phyloP scores from a whole-genome alignment of 129 eudicot species.

The Erigeron canadensis region DNA sequence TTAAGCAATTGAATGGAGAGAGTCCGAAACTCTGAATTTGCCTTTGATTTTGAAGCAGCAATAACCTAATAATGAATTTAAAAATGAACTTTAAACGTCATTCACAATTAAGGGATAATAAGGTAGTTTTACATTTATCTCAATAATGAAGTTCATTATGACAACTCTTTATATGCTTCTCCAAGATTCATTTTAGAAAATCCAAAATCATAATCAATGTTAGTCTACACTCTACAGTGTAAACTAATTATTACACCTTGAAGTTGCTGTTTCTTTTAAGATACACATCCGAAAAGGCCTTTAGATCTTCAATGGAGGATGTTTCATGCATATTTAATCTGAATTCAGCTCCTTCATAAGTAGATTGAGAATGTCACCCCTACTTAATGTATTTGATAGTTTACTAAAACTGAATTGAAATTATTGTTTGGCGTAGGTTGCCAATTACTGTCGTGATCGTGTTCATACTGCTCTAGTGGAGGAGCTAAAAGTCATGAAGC shows the following conservation, averaged over 20 bases:
- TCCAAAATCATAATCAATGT: not conserved
- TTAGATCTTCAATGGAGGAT: not conserved
- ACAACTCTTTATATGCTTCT: constrained; percentile 4
- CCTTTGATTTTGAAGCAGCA: not conserved
- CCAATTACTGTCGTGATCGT: constrained; percentile 71
- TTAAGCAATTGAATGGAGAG: not conserved
- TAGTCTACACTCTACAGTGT: not conserved
- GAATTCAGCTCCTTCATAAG: not conserved
- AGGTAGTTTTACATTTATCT: not conserved
- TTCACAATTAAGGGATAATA: not conserved
- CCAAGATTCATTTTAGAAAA: not conserved
- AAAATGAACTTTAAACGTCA: not conserved
- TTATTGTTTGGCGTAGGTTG: constrained; percentile 48
- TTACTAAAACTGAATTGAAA: not conserved
- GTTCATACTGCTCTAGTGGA: constrained; percentile 62
- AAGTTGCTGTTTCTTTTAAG: not conserved
- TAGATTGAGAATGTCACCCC: not conserved
- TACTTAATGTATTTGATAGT: not conserved
- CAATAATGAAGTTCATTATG: not conserved
- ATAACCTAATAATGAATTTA: not conserved
- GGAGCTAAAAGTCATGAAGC: constrained; percentile 42
- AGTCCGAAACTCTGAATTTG: not conserved
- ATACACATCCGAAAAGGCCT: not conserved
- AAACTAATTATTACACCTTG: not conserved
- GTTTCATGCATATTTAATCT: constrained; percentile 4